Base-by-base conservation (phyloP, 495 filamentous ascomycete genomes). In the Tuber aestivum region DNA sequence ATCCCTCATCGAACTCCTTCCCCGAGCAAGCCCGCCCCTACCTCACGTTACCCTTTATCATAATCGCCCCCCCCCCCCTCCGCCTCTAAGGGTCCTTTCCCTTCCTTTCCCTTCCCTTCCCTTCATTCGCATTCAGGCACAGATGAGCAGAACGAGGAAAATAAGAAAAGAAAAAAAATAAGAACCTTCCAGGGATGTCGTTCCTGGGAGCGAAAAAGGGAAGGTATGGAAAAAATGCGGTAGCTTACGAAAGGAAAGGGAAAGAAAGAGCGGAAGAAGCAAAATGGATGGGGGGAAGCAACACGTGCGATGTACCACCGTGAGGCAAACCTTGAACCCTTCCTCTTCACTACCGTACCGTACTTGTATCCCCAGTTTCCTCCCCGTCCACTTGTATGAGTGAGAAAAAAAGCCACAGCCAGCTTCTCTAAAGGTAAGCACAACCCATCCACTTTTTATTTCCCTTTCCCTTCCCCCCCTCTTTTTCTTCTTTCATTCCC, bases 51-150 rank as follows among this genome's bases (percentile, higher is more conserved):
- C n/a, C 50, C 50, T 61, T 61, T 16, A 61, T 61, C n/a, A 61
- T 61, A 7, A 61, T 61, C 50, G 50, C 23, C 50, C 20, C 44
- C 20, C 44, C 18, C 42, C 42, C 42, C 42, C 23, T 23, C 48
- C 21, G 8, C 9, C 48, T 23, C 9, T 23, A 61, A 32, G 3
- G 56, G 16, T 32, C 56, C 56, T 14, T 61, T 27, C 56, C 12
- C 23, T n/a, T 27, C n/a, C n/a, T n/a, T n/a, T n/a, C n/a, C n/a
- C n/a, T n/a, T n/a, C n/a, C n/a, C n/a, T n/a, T n/a, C n/a, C n/a
- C n/a, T n/a, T n/a, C n/a, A n/a, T n/a, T 32, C 56, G n/a, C n/a
- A 61, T 61, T 61, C 56, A 61, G 56, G 56, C 56, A 61, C 56
- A 61, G 56, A 7, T 61, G 56, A 27, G 10, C n/a, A 32, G 32